Evolutionary conservation across 371 early-diverging fungal species (phyloP).

Genomic region (Haplosporangium sp.): DNA sequence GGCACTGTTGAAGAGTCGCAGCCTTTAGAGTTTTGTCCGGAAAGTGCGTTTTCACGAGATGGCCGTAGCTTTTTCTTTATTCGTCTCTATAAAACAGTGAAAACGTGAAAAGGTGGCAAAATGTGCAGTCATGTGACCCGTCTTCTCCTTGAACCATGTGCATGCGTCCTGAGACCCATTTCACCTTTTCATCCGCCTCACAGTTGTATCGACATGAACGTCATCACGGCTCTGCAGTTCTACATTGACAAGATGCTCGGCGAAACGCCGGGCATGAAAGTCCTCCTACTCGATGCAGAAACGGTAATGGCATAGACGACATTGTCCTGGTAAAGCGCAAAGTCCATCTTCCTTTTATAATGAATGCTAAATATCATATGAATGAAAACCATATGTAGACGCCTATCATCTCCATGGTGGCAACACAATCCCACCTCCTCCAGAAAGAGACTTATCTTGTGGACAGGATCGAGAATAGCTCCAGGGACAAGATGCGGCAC

Average conservation of each 20-base stretch:
- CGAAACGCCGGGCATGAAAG: slow-evolving; percentile 96
- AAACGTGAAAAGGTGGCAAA: no score
- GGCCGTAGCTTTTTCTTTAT: neutral
- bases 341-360: neutral
- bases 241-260: slow-evolving; percentile 93
- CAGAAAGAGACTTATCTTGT: slow-evolving; percentile 94
- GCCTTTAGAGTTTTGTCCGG: slow-evolving; percentile 51
- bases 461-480: slow-evolving; percentile 88
- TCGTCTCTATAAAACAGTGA: no score
- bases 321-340: neutral
- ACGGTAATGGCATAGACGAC: slow-evolving; percentile 72
- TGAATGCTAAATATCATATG: neutral
- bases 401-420: slow-evolving; percentile 88
- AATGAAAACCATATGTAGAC: slow-evolving; percentile 67
- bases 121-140: no score
- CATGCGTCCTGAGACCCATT: neutral
- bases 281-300: slow-evolving; percentile 91
- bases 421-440: slow-evolving; percentile 91
- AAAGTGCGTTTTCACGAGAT: no score
- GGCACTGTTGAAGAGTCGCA: slow-evolving; percentile 72
- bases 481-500: slow-evolving; percentile 92
- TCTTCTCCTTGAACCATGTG: no score
- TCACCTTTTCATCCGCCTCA: neutral
- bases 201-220: slow-evolving; percentile 66
- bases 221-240: slow-evolving; percentile 82